Evolutionary conservation across 2,329 filamentous ascomycete species (phyloP).

Genomic region (Fusarium camptoceras): DNA sequence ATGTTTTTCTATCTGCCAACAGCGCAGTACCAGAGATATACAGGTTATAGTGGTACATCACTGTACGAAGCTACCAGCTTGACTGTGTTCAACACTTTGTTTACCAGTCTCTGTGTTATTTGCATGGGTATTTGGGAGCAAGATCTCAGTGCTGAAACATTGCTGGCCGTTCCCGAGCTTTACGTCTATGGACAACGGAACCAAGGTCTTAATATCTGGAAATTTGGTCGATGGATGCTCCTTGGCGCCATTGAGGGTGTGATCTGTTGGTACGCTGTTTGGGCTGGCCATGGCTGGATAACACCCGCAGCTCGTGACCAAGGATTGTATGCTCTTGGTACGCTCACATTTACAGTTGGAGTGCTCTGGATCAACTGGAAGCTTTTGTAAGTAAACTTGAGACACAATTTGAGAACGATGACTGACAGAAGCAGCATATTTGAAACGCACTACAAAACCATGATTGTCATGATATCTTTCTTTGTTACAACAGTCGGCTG

Average conservation of each 20-base stretch:
- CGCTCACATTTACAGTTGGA: constrained; percentile 76
- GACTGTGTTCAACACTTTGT: constrained; percentile 93
- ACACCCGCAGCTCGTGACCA: constrained; percentile 68
- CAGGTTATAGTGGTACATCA: constrained; percentile 90
- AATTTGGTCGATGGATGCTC: constrained; percentile 83
- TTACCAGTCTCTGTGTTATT: constrained; percentile 89
- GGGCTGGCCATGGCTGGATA: constrained; percentile 63
- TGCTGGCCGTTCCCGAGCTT: constrained; percentile 92
- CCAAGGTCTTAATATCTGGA: constrained; percentile 76
- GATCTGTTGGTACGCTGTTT: constrained; percentile 75
- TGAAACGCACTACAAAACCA: constrained; percentile 81
- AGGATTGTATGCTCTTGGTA: constrained; percentile 78
- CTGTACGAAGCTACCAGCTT: constrained; percentile 89
- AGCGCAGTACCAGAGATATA: constrained; percentile 84
- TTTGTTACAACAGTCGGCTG: constrained; percentile 73
- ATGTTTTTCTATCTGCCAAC: constrained; percentile 86
- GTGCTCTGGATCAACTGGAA: constrained; percentile 81
- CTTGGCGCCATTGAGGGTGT: constrained; percentile 79
- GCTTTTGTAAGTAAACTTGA: constrained; percentile 69
- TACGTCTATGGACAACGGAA: constrained; percentile 84
- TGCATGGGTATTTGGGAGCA: constrained; percentile 93
- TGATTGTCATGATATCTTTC: constrained; percentile 70
- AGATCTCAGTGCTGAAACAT: constrained; percentile 83
- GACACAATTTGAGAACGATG: neutral
- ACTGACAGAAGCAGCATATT: constrained; percentile 64